Evolutionary conservation across 2,329 filamentous ascomycete genomes (phyloP).

Genomic region (Fusarium subtropicale): DNA sequence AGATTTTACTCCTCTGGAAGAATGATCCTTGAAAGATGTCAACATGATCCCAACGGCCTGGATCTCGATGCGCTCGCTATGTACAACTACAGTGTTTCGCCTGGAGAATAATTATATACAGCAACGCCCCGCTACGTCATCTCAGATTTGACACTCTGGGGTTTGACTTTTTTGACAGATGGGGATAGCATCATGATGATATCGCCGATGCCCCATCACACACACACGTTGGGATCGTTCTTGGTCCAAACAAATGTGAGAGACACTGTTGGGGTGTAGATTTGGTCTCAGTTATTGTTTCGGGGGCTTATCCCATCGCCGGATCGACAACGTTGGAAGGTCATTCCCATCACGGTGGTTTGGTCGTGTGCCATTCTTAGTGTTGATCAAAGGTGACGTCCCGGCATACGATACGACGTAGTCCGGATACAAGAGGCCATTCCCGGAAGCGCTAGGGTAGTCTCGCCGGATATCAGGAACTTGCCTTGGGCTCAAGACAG

Average conservation of each 20-base stretch:
- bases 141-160: conserved; percentile 17
- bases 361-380: neutral
- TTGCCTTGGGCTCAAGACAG: conserved; percentile 17
- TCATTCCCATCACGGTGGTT: conserved; percentile 11
- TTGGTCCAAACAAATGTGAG: neutral
- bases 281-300: neutral
- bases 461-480: conserved; percentile 9
- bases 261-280: neutral
- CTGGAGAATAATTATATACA: neutral
- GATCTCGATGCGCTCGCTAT: conserved; percentile 29
- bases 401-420: conserved; percentile 12
- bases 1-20: conserved; percentile 10
- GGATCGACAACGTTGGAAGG: conserved; percentile 26
- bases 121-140: conserved; percentile 32
- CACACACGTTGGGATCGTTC: neutral
- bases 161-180: conserved; percentile 2
- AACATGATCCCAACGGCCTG: neutral
- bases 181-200: conserved; percentile 25
- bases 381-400: conserved; percentile 20
- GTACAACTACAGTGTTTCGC: neutral
- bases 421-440: conserved; percentile 2
- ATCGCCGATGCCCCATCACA: conserved; percentile 13
- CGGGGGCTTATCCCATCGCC: conserved; percentile 1
- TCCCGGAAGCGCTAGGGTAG: conserved; percentile 35
- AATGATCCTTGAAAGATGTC: conserved; percentile 13